phyloP scores from a whole-genome alignment of 2,329 filamentous ascomycete species.

The Waltergamsia citrina region DNA sequence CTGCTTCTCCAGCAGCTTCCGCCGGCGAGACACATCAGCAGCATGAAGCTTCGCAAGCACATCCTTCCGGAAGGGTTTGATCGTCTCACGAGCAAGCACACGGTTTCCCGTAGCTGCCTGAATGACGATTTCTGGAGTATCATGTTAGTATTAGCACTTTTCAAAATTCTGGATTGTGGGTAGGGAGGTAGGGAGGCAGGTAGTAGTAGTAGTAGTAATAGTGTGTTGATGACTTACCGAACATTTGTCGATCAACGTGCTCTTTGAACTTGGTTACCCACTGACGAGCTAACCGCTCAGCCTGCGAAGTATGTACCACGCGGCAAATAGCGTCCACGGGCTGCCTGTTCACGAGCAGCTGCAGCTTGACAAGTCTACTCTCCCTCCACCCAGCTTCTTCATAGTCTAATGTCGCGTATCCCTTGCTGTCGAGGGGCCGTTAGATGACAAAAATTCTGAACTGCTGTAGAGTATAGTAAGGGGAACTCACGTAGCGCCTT shows the following conservation, averaged over 20 bases:
- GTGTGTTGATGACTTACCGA: constrained; percentile 31
- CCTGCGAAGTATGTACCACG: constrained; percentile 75
- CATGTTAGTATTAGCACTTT: not conserved
- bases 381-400: constrained; percentile 85
- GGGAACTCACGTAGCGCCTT: constrained; percentile 59
- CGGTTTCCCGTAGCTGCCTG: constrained; percentile 78
- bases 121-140: constrained; percentile 66
- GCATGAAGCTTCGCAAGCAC: constrained; percentile 90
- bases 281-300: constrained; percentile 66
- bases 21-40: constrained; percentile 70
- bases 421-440: constrained; percentile 59
- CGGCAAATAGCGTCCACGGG: constrained; percentile 93
- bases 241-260: constrained; percentile 94
- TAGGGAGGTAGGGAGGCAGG: no score
- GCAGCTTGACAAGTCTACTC: constrained; percentile 77
- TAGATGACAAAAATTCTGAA: not conserved
- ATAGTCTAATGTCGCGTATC: constrained; percentile 93
- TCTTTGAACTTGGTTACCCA: constrained; percentile 98
- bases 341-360: constrained; percentile 85
- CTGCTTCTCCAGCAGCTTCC: constrained; percentile 90
- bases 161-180: not conserved
- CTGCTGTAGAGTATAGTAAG: not conserved
- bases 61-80: constrained; percentile 95
- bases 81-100: constrained; percentile 83
- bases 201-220: not conserved